Base-by-base conservation (phyloP, 1,284 basidiomycete genomes). In the Melampsora americana region DNA sequence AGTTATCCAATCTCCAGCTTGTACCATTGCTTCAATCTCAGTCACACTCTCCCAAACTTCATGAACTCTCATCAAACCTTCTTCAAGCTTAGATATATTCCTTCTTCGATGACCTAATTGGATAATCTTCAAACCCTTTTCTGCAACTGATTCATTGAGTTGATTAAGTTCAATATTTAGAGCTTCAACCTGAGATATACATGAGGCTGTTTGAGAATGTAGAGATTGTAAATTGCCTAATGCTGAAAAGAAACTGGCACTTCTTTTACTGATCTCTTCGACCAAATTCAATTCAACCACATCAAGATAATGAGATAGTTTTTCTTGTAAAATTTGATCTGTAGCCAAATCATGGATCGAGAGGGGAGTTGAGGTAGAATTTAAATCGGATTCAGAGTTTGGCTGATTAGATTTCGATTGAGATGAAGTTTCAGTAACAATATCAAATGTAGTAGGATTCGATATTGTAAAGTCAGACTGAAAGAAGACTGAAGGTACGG, bases 201-300 rank as follows among this genome's bases (percentile, higher is more conserved):
- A 95, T 39, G 89, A 88, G 46, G 90, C 87, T 0, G 93, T 94
- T 82, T 97, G 93, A 5, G 90, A 88, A 80, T 93, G 92, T 5
- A 99, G 87, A 78, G 93, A 90, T 81, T 97, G 92, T 14, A 99
- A 86, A 82, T 98, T 98, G 11, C 92, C 89, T 28, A 99, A 87
- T 0, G 95, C 96, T 0, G 94, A 91, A 81, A 99, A 99, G 87
- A 99, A 99, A 2, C 93, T 93, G 0, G 92, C 88, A 0, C 93
- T 93, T 5, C 95, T 90, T 12, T 90, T 85, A 7, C 92, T 91
- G 73, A 99, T 96, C 84, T 98, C 95, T 79, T 90, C 89, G 18
- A 96, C 89, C 71, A 99, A 90, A 82, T 99, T 95, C 79, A 94
- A 90, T 81, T 99, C 95, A 78, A 99, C 88, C 1, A 92, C 91